Evolutionary conservation across 441 rosid genomes (phyloP).

Genomic region (Iberis amara): DNA sequence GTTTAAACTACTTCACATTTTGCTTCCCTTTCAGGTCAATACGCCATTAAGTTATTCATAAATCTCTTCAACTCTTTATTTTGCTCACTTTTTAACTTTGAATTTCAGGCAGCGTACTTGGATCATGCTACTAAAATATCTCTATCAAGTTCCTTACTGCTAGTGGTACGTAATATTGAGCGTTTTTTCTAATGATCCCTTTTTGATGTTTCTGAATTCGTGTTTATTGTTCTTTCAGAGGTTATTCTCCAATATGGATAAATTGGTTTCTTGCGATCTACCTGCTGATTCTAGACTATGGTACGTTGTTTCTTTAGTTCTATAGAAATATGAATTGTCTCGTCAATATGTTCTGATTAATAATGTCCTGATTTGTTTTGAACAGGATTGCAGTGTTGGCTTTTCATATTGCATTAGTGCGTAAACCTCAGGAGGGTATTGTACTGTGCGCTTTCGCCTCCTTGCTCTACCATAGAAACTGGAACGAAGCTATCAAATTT

Average conservation of each 20-base stretch:
- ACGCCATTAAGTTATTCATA: slow-evolving; percentile 25
- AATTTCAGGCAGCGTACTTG: slow-evolving; percentile 73
- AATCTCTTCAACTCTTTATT: slow-evolving; percentile 6
- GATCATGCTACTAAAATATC: slow-evolving; percentile 36
- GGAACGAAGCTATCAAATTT: slow-evolving; percentile 61
- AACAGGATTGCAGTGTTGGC: slow-evolving; percentile 84
- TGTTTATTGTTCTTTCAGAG: slow-evolving; percentile 42
- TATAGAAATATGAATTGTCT: slow-evolving; percentile 7
- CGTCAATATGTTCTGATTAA: slow-evolving; percentile 9
- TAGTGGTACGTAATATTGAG: slow-evolving; percentile 53
- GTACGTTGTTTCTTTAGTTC: slow-evolving; percentile 37
- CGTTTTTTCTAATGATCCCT: slow-evolving; percentile 2
- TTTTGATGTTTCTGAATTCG: slow-evolving; percentile 11
- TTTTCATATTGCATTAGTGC: slow-evolving; percentile 75
- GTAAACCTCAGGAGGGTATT: slow-evolving; percentile 66
- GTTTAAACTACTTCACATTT: slow-evolving; percentile 62
- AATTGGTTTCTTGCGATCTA: slow-evolving; percentile 57
- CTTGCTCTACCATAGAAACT: slow-evolving; percentile 60
- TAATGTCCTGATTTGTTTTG: slow-evolving; percentile 21
- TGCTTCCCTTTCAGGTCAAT: slow-evolving; percentile 93
- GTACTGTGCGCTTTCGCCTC: slow-evolving; percentile 72
- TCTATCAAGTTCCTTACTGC: slow-evolving; percentile 44
- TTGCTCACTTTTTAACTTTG: slow-evolving; percentile 23
- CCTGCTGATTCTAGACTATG: slow-evolving; percentile 69
- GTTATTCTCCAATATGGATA: slow-evolving; percentile 76